These are phyloP conservation scores for Tephrocybe sp. DNA, from an alignment of 768 basidiomycete genomes.

Conservation along the genomic window DNA sequence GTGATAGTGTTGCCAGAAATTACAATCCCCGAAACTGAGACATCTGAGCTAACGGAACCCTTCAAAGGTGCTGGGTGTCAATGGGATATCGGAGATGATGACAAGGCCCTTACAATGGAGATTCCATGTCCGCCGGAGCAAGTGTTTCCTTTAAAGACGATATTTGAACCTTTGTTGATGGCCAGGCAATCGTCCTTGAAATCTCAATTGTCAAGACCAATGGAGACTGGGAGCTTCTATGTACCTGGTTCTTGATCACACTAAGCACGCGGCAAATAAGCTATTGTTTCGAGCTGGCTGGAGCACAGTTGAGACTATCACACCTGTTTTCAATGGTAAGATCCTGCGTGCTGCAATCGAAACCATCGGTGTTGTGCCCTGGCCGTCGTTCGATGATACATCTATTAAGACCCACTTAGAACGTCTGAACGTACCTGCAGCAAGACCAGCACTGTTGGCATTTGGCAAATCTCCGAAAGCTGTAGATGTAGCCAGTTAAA, in stretches of 20 bases:
- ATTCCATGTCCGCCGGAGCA: conserved; percentile 67
- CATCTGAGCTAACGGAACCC: conserved; percentile 55
- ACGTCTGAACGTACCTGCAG: conserved; percentile 34
- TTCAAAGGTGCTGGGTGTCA: conserved; percentile 34
- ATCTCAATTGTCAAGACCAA: neutral
- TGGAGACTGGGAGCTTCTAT: conserved; percentile 7
- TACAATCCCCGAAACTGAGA: conserved; percentile 43
- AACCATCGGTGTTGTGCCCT: conserved; percentile 54
- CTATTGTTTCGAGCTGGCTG: neutral
- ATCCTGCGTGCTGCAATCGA: conserved; percentile 38
- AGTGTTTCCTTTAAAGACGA: conserved; percentile 48
- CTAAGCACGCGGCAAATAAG: conserved; percentile 14
- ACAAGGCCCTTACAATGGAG: conserved; percentile 49
- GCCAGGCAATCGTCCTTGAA: conserved; percentile 63
- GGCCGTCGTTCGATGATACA: neutral
- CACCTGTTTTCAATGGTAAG: conserved; percentile 44
- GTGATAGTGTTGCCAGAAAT: conserved; percentile 53
- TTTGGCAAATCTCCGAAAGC: conserved; percentile 55
- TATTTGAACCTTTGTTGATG: conserved; percentile 42
- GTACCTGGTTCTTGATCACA: conserved; percentile 35
- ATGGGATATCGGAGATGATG: conserved; percentile 27
- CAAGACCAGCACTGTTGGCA: conserved; percentile 42
- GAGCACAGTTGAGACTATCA: neutral
- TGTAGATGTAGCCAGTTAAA: conserved; percentile 21
- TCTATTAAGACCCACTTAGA: neutral